Conservation (phyloP, 75 land plant genomes). For the Sequoia sempervirens region DNA sequence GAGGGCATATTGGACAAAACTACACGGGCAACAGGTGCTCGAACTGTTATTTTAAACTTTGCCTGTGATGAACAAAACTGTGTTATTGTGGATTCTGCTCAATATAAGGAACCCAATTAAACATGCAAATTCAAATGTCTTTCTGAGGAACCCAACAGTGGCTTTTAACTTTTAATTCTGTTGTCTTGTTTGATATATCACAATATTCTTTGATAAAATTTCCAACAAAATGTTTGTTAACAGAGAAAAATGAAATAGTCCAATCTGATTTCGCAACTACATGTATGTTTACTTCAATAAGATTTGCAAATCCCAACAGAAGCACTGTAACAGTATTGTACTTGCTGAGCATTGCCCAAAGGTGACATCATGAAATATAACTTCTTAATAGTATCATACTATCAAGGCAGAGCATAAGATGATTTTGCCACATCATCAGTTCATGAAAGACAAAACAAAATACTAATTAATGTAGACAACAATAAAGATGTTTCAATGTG, state of each 20-base stretch:
- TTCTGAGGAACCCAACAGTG: not conserved
- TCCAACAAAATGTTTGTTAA: no score
- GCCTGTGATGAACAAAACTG: conserved; percentile 45
- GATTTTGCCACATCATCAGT: not conserved
- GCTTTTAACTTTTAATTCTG: not conserved
- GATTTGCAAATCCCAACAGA: not conserved
- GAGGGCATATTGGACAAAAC: conserved; percentile 96
- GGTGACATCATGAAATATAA: not conserved
- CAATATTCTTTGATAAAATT: not conserved
- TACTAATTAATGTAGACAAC: no score
- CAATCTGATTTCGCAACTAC: not conserved
- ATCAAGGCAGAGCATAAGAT: not conserved
- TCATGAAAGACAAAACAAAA: not conserved
- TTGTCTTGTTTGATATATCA: not conserved
- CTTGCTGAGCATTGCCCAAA: not conserved
- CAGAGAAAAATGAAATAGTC: not conserved
- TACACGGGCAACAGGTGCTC: conserved; percentile 67
- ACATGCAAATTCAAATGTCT: not conserved
- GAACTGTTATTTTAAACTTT: conserved; percentile 78
- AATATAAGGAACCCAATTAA: not conserved
- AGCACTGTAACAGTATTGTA: not conserved
- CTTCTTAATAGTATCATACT: no score
- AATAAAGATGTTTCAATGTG: no score
- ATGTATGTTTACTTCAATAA: not conserved
- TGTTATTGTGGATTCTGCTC: not conserved